A percentile compares a stretch with the other conserved stretches of the same genome.
Evolutionary conservation across 2,329 filamentous ascomycete species (phyloP).

Genomic region (Fusarium sp.): DNA sequence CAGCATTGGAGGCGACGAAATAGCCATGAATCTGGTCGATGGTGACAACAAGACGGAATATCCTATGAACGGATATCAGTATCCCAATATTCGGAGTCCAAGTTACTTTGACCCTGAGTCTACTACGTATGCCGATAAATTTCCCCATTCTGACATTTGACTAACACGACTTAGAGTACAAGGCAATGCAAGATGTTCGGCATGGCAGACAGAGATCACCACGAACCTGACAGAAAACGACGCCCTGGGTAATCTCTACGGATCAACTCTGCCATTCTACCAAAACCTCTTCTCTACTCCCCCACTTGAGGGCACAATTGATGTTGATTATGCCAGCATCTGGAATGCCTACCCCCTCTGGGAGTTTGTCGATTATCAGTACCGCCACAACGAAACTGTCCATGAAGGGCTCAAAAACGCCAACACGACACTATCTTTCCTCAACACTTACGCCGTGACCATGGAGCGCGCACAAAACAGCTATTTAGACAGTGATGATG

Average conservation of each 20-base stretch:
- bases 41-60: slow-evolving; percentile 66
- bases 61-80: slow-evolving; percentile 83
- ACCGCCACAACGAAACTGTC: slow-evolving; percentile 63
- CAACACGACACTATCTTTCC: slow-evolving; percentile 54
- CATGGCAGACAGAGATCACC: slow-evolving; percentile 52
- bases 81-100: slow-evolving; percentile 74
- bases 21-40: slow-evolving; percentile 57
- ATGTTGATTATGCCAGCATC: slow-evolving; percentile 54
- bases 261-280: slow-evolving; percentile 58
- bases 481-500: slow-evolving; percentile 65
- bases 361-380: slow-evolving; percentile 67
- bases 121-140: slow-evolving; percentile 56
- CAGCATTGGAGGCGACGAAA: slow-evolving; percentile 50
- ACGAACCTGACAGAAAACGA: slow-evolving; percentile 45
- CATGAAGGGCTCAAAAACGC: slow-evolving; percentile 53
- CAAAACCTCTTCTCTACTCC: slow-evolving; percentile 54
- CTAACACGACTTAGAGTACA: slow-evolving; percentile 51
- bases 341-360: slow-evolving; percentile 66
- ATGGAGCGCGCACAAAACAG: slow-evolving; percentile 71
- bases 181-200: slow-evolving; percentile 55
- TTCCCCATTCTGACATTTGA: background rate
- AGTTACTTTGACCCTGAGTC: slow-evolving; percentile 59
- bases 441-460: slow-evolving; percentile 73
- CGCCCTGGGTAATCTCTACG: slow-evolving; percentile 43
- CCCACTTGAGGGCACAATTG: slow-evolving; percentile 56